Percentiles rank a stretch among this genome's conserved stretches.
Evolutionary conservation across 2,329 filamentous ascomycete species (phyloP).

Genomic region (Fusarium sp.): DNA sequence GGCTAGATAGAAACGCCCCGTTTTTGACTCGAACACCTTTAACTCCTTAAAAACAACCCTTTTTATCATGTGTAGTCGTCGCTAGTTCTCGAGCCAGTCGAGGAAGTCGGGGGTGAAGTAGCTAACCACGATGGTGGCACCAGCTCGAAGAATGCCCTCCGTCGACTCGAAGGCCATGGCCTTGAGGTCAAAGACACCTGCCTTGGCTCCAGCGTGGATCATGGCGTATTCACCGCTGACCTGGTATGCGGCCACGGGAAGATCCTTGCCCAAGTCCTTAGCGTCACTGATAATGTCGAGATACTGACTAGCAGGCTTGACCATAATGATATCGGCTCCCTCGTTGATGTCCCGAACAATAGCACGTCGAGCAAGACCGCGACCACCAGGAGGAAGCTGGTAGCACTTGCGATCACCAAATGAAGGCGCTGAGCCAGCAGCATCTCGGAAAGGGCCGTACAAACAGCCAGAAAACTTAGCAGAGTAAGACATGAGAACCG

Average conservation of each 20-base stretch:
- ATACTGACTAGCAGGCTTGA: slow-evolving; percentile 96
- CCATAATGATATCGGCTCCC: slow-evolving; percentile 98
- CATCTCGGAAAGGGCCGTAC: slow-evolving; percentile 97
- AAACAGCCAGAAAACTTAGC: slow-evolving; percentile 97
- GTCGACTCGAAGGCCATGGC: slow-evolving; percentile 95
- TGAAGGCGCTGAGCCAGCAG: slow-evolving; percentile 87
- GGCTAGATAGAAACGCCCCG: slow-evolving; percentile 20
- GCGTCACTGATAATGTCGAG: slow-evolving; percentile 98
- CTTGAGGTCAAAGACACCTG: slow-evolving; percentile 95
- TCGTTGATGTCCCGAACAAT: slow-evolving; percentile 91
- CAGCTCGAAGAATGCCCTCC: slow-evolving; percentile 91
- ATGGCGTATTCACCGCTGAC: slow-evolving; percentile 98
- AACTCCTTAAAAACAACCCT: not conserved
- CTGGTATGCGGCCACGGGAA: slow-evolving; percentile 95
- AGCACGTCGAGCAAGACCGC: slow-evolving; percentile 89
- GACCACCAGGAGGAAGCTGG: slow-evolving; percentile 91
- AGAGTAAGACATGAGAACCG: slow-evolving; percentile 96
- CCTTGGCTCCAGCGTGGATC: slow-evolving; percentile 96
- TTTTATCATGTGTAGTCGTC: slow-evolving; percentile 23
- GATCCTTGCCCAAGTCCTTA: slow-evolving; percentile 90
- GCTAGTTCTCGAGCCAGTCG: slow-evolving; percentile 70
- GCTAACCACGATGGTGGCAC: slow-evolving; percentile 90
- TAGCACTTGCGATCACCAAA: slow-evolving; percentile 98
- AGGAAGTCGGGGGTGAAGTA: slow-evolving; percentile 91
- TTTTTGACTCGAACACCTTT: slow-evolving; percentile 26